Base-by-base conservation (phyloP, 2,329 filamentous ascomycete genomes). In the Davidsoniella eucalypti region DNA sequence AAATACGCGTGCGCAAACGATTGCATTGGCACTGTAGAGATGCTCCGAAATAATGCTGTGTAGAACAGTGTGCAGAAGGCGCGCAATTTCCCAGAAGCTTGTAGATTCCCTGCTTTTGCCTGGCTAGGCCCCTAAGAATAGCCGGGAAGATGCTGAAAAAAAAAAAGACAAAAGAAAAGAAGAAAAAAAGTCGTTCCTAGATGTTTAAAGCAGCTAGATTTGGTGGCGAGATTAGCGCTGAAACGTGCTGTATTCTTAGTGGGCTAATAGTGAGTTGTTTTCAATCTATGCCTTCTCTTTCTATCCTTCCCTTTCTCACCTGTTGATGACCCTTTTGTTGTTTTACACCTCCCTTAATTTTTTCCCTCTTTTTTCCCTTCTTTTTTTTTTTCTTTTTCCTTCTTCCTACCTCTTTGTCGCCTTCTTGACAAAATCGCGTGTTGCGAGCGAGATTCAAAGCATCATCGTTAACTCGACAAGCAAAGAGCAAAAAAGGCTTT, bases 31-130 rank as follows among this genome's bases (percentile, higher is more conserved):
- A 37, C 29, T 21, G 44, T 37, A 1, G 4, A 10, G 6, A 47
- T 36, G 18, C 33, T 21, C n/a, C 14, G 12, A 29, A 23, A 17
- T 21, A 18, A 4, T 36, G 16, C 4, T 18, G 14, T n/a, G 2
- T 21, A 47, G n/a, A 6, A 47, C 44, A 37, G 44, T 47, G 44
- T 21, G 33, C 17, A 25, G 17, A 38, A 8, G 29, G 10, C 2
- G 38, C 38, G 44, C 44, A 47, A 47, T 47, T 38, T 47, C 44
- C n/a, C 44, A 39, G 33, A 23, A 47, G 44, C 26, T 36, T 47
- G 29, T 36, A 47, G 44, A 36, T 38, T 25, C 29, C 44, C 39
- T 47, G 44, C 17, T 9, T 47, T 9, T 33, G 44, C 44, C 23
- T 47, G 25, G 21, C 16, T 12, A 10, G 26, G 44, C 29, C 26